Base-by-base conservation (phyloP, 2,329 filamentous ascomycete species). In the Diaporthe vaccinii region DNA sequence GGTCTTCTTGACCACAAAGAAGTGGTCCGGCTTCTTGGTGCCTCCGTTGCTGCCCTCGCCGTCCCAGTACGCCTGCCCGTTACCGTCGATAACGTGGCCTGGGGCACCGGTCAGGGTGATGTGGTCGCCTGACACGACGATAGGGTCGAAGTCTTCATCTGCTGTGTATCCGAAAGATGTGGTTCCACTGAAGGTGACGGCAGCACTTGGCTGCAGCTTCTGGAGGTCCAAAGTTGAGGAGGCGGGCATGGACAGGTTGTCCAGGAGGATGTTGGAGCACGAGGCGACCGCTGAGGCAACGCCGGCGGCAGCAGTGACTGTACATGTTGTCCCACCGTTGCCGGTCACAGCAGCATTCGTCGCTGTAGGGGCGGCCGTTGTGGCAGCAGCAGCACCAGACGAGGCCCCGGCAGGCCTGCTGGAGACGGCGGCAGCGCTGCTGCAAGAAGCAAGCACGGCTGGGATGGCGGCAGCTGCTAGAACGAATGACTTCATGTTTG, bases 1-100 rank as follows among this genome's bases (percentile, higher is more conserved):
- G 36, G 86, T 79, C 6, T 80, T 81, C 78, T 86, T 84, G 61
- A 87, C 88, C 31, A 83, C 85, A 84, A 91, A 90, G 84, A 90
- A 88, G 76, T 77, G 75, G 82, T 86, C 82, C 53, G 84, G 83
- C 82, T 85, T 84, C 49, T 78, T 81, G 77, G 81, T 81, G 61
- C 84, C 84, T n/a, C 84, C 83, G 72, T 84, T 85, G 77, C 77
- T 78, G 62, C 84, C 84, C 77, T 83, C 39, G 46, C 82, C 81
- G 73, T 84, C 82, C 82, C 82, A 79, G 75, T 76, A 78, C 5
- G 67, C 65, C 36, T 34, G 55, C 4, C 77, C 77, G 65, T 76
- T 73, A 49, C 78, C 76, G 57, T 79, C 75, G 7, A 79, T 76
- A 6, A 76, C 57, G 41, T 77, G 74, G 25, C 78, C 78, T 15